Evolutionary conservation across 2,329 filamentous ascomycete genomes (phyloP), one percentile per base, ranked within the genome.

Genomic region (Fusarium drepaniforme): DNA sequence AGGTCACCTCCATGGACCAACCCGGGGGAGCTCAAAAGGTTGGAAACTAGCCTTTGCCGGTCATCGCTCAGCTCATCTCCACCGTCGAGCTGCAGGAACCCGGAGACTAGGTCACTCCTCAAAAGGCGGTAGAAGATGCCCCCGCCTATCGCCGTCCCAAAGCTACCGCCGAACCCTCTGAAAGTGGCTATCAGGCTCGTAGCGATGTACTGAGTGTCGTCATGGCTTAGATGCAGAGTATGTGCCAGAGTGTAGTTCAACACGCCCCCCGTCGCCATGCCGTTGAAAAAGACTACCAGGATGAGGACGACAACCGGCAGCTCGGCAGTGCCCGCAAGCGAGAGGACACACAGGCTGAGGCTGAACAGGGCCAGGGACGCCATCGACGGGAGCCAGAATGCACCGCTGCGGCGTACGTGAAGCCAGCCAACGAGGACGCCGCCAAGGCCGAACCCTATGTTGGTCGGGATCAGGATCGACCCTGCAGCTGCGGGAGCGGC

Each of bases 231-330:
- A 80, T 97, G 93, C 6, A 97, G 87, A 7, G 96, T 82, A 78
- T 97, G 95, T 0, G 94, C 93, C 4, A 97, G 88, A 0, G 93
- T 93, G 83, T 97, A 97, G 82, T 96, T 97, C 67, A 96, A 84
- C 8, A 90, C 87, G 0, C 93, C 91, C 15, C 94, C 94, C 0
- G 92, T 93, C 72, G 89, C 88, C 51, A 95, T 85, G 1, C 94
- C 95, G 79, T 96, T 95, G 56, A 88, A 57, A 78, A 95, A 92
- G 2, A 94, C 88, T 18, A 89, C 82, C 6, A 86, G 71, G 8
- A 95, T 81, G 76, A 93, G 93, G 0, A 88, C 76, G 9, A 81
- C 79, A 2, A 88, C 83, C 0, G 89, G 84, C 1, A 89, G 87
- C 8, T 84, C 78, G 0, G 89, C 84, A 1, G 87, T 90, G 18